Conservation (phyloP, 345 rosid species). For the Rhizophora apiculata region DNA sequence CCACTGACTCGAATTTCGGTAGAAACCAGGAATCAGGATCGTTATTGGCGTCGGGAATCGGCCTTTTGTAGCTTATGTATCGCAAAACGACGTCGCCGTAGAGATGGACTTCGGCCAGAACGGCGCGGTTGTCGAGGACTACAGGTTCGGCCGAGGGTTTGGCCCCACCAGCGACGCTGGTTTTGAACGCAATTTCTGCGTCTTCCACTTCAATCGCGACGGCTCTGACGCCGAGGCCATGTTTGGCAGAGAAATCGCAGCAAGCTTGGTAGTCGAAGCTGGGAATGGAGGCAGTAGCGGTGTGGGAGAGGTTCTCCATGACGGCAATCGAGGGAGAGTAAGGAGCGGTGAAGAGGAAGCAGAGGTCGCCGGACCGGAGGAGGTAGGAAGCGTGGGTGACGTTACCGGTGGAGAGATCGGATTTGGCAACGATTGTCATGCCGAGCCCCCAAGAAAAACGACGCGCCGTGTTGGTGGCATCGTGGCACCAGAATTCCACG, state of each 20-base stretch:
- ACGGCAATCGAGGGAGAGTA: slow-evolving; percentile 69
- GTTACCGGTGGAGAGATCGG: slow-evolving; percentile 94
- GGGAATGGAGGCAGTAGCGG: slow-evolving; percentile 54
- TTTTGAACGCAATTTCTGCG: slow-evolving; percentile 55
- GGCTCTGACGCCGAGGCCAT: slow-evolving; percentile 74
- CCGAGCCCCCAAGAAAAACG: slow-evolving; percentile 96
- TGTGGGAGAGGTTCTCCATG: slow-evolving; percentile 21
- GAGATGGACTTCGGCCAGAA: slow-evolving; percentile 65
- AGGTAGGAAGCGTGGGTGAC: slow-evolving; percentile 76
- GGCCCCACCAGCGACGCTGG: slow-evolving; percentile 67
- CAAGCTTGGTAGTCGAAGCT: slow-evolving; percentile 37
- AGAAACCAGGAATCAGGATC: slow-evolving; percentile 34
- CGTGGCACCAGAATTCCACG: slow-evolving; percentile 86
- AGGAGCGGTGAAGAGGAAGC: slow-evolving; percentile 80
- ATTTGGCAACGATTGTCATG: slow-evolving; percentile 71
- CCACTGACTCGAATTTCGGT: slow-evolving; percentile 60
- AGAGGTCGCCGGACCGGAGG: slow-evolving; percentile 69
- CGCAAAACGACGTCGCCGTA: slow-evolving; percentile 87
- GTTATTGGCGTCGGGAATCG: not conserved
- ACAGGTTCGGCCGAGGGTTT: slow-evolving; percentile 47
- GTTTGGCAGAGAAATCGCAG: slow-evolving; percentile 54
- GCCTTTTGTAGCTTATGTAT: slow-evolving; percentile 49
- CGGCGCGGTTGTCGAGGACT: slow-evolving; percentile 41
- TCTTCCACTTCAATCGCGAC: slow-evolving; percentile 71
- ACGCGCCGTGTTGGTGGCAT: slow-evolving; percentile 72